Evolutionary conservation across 805 yeast species (phyloP), one percentile per base, ranked within the genome.

Genomic region (Pichia phayaonensis): DNA sequence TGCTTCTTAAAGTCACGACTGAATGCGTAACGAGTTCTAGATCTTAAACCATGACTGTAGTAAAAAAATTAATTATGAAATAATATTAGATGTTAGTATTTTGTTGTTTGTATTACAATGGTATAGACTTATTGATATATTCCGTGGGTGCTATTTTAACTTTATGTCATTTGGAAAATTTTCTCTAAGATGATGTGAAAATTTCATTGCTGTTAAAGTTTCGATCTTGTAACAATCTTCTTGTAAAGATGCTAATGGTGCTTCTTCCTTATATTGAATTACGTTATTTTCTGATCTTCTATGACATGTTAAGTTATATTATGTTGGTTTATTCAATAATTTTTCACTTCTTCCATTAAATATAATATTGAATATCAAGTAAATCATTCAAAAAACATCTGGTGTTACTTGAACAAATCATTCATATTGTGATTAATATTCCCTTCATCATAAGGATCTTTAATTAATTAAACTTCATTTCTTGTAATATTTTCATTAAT

Each of bases 21-120:
- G 95, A 94, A 94, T 81, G 95, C 95, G 90, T 94, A 94, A 80
- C 99, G 96, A 80, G 99, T 92, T 81, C 99, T 94, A 70, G 97
- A 90, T 90, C 99, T 90, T 85, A 89, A 90, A 86, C 99, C 99
- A 81, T 89, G 97, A 77, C 90, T 80, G 61, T 59, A 51, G 49
- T 39, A 44, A 38, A 44, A 38, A 41, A 45, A n/a, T 23, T 24
- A 45, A 34, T 6, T 8, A 34, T 40, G 20, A 4, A 4, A 24
- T 29, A 20, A 24, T 13, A 34, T 27, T 29, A 18, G n/a, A 47
- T 44, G 56, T 55, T 55, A 56, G 60, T 58, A 58, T 40, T 2
- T 34, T 34, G 20, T 34, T n/a, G 5, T 34, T 16, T 3, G n/a
- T 13, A 13, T 16, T 16, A 34, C n/a, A 7, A 34, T 34, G 20